Base-by-base conservation (phyloP, 768 basidiomycete species). In the Psilocybe cubensis region DNA sequence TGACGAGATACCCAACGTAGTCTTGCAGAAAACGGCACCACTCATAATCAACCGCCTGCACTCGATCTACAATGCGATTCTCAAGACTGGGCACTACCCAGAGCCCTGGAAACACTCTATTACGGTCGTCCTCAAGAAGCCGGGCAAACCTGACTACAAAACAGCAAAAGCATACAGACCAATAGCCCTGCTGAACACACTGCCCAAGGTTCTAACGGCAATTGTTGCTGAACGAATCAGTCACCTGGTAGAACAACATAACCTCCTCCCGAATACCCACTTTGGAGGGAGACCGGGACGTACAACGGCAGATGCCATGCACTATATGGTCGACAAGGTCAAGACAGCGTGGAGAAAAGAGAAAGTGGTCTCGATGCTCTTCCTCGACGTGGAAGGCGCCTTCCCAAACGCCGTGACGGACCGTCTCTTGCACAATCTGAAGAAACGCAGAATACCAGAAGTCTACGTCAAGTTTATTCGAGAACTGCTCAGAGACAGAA, bases 351-450 rank as follows among this genome's bases (percentile, higher is more conserved):
- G 78, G 79, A 44, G 71, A 0, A 45, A 55, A 5, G 49, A 59
- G 0, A 68, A 75, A 17, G 78, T 80, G 0, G 75, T 63, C 0
- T 70, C 69, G 0, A 63, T 70, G 0, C 70, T 80, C 0, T 79
- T 76, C 63, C 68, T 80, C 1, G 78, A 82, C 56, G 70, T 82
- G 0, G 65, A 78, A 62, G 78, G 71, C 0, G 76, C 79, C 0
- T 81, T 79, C 59, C 79, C 75, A 0, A 79, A 72, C 52, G 72
- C 70, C 0, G 71, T 70, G 7, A 66, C 58, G 0, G 68, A 69
- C 1, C 46, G 59, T 0, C 71, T 79, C 0, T 29, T 72, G 0
- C 70, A 75, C 56, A 71, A 75, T 59, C 61, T 79, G 57, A 56
- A 58, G 6, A 63, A 59, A 48, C 28, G 64, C 1, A 11, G 72